These are phyloP conservation scores for Cutaneotrichosporon dermatis DNA, from an alignment of 1,284 basidiomycete genomes.

Conservation along the genomic window DNA sequence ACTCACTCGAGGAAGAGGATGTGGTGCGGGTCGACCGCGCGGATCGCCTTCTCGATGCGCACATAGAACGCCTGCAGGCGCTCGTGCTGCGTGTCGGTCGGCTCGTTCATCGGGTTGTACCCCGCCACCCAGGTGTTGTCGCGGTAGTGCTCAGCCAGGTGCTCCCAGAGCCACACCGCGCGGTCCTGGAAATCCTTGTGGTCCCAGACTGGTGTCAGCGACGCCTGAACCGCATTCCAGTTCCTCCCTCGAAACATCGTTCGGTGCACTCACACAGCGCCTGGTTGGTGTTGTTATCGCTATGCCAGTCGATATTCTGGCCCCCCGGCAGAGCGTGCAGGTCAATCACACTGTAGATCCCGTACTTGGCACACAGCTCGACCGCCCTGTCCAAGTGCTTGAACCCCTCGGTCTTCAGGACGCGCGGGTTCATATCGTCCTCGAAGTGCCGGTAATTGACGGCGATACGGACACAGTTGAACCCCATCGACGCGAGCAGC, in stretches of 20 bases:
- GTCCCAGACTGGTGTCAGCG: conserved; percentile 56
- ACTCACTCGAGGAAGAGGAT: conserved; percentile 39
- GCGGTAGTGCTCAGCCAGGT: conserved; percentile 61
- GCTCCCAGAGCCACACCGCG: conserved; percentile 62
- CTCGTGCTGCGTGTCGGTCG: conserved; percentile 55
- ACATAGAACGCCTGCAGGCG: conserved; percentile 61
- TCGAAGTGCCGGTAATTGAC: conserved; percentile 47
- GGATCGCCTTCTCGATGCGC: conserved; percentile 60
- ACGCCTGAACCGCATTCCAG: too few relatives aligned
- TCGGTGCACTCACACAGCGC: conserved; percentile 33
- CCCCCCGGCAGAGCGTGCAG: conserved; percentile 44
- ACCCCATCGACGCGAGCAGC: conserved; percentile 60
- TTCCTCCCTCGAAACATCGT: too few relatives aligned
- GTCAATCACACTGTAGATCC: conserved; percentile 46
- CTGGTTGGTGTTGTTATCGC: conserved; percentile 35
- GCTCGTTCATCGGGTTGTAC: conserved; percentile 74
- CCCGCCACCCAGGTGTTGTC: conserved; percentile 58
- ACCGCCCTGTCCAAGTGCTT: conserved; percentile 45
- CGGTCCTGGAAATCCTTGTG: conserved; percentile 73
- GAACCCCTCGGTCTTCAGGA: conserved; percentile 44
- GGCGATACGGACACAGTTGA: conserved; percentile 60
- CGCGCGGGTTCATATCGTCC: conserved; percentile 42
- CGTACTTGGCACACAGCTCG: conserved; percentile 36
- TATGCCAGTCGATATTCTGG: conserved; percentile 46
- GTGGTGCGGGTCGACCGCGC: conserved; percentile 60